Evolutionary conservation across 179 eudicot genomes (phyloP).

Genomic region (Gypsophila paniculata): DNA sequence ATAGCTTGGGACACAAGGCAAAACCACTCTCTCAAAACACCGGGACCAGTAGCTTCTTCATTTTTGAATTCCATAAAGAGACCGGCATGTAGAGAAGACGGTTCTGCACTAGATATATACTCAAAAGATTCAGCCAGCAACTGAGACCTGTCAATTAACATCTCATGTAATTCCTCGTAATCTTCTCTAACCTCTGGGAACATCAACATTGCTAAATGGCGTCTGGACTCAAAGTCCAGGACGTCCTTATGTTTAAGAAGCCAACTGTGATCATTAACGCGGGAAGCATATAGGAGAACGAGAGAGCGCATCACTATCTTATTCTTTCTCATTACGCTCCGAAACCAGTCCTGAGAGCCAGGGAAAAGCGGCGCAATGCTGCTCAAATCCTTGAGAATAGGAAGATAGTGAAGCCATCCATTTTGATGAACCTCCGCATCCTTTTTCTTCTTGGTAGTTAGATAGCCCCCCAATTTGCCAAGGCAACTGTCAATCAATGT

Average conservation of each 20-base stretch:
- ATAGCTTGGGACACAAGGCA: constrained; percentile 75
- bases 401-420: constrained; percentile 57
- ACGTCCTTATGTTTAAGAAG: constrained; percentile 62
- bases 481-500: constrained; percentile 42
- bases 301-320: constrained; percentile 49
- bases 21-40: constrained; percentile 96
- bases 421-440: constrained; percentile 20
- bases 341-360: constrained; percentile 44
- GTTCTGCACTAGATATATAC: constrained; percentile 55
- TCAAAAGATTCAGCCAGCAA: constrained; percentile 78
- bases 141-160: constrained; percentile 81
- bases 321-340: constrained; percentile 45
- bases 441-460: constrained; percentile 26
- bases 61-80: constrained; percentile 86
- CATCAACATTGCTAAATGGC: constrained; percentile 77
- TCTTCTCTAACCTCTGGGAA: constrained; percentile 78
- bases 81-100: constrained; percentile 57
- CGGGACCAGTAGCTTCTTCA: constrained; percentile 98
- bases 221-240: constrained; percentile 69
- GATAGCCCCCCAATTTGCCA: constrained; percentile 36
- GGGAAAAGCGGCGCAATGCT: constrained; percentile 42
- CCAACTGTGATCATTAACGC: constrained; percentile 58
- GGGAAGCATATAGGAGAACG: constrained; percentile 49
- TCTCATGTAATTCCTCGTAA: constrained; percentile 76
- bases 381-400: constrained; percentile 58